Base-by-base conservation (phyloP, 1,284 basidiomycete genomes). In the Termitomyces sp. region DNA sequence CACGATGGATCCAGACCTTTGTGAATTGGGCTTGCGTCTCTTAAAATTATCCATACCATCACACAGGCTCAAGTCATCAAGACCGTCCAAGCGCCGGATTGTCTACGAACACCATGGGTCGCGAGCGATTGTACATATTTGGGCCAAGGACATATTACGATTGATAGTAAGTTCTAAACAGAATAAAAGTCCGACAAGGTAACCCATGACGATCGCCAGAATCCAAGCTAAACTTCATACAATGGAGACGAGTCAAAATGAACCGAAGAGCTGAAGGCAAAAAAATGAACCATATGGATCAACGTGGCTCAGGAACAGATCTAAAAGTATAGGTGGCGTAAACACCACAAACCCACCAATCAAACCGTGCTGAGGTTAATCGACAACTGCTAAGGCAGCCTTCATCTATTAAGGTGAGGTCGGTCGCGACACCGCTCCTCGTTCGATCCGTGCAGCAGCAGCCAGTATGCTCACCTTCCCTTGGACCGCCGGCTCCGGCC, bases 391-490 rank as follows among this genome's bases (percentile, higher is more conserved):
- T n/a, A 28, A n/a, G 36, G 38, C 28, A n/a, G 21, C 6, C 8
- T 19, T 15, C 17, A 31, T 54, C 33, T 15, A 45, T 57, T 26
- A 61, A 41, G 57, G 57, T 24, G 59, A 62, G 19, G 45, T 48
- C 47, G 40, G 40, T 24, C 48, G 26, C 30, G 47, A 48, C 10
- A 48, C 43, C 6, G 57, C 55, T 12, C 59, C 62, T 26, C 56
- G 48, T 55, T 70, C 68, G 56, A 71, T 71, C 52, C 62, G 62
- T 28, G 68, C 70, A 56, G 70, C 69, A 51, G 67, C 68, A 33
- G 67, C 67, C 42, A 71, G 55, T 34, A 68, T 61, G 26, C 39
- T 63, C 52, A 43, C 58, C 55, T 31, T 48, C 45, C 21, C 41
- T 17, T 44, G 31, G 30, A 19, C 42, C 6, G 10, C 31, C 50